A percentile compares a stretch with the other conserved stretches of the same genome.
phyloP scores from a whole-genome alignment of 1,139 yeast genomes.

The Geotrichum cucujoidarum region DNA sequence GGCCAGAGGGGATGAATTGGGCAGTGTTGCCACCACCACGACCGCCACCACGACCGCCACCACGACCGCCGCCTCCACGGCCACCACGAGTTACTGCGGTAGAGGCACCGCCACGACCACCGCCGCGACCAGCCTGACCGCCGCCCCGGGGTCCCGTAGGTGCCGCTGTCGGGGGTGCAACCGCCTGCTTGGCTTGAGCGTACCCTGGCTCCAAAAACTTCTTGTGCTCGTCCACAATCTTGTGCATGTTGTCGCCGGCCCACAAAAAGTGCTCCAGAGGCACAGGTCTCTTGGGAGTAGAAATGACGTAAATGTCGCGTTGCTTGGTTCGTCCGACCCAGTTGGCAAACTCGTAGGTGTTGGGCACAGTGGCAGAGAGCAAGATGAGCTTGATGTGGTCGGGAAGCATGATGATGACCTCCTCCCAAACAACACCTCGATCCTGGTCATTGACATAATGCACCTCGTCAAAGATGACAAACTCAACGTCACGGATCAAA shows the following conservation, averaged over 20 bases:
- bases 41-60: conserved; percentile 34
- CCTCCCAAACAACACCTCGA: conserved; percentile 99
- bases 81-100: conserved; percentile 29
- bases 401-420: conserved; percentile 89
- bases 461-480: conserved; percentile 94
- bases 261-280: conserved; percentile 84
- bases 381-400: conserved; percentile 67
- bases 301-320: conserved; percentile 90
- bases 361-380: conserved; percentile 90
- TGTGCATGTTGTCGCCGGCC: conserved; percentile 64
- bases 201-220: conserved; percentile 63
- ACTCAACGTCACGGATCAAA: conserved; percentile 92
- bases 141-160: conserved; percentile 34
- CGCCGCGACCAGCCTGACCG: conserved; percentile 25
- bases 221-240: conserved; percentile 70
- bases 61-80: conserved; percentile 36
- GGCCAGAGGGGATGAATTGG: conserved; percentile 7
- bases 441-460: conserved; percentile 95
- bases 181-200: conserved; percentile 52
- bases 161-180: conserved; percentile 43
- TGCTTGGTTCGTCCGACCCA: conserved; percentile 98
- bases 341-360: conserved; percentile 94
- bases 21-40: conserved; percentile 34
- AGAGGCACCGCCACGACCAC: conserved; percentile 23
- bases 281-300: conserved; percentile 93